These are phyloP conservation scores for Filobasidium wieringae DNA, from an alignment of 768 basidiomycete genomes.

Conservation along the genomic window DNA sequence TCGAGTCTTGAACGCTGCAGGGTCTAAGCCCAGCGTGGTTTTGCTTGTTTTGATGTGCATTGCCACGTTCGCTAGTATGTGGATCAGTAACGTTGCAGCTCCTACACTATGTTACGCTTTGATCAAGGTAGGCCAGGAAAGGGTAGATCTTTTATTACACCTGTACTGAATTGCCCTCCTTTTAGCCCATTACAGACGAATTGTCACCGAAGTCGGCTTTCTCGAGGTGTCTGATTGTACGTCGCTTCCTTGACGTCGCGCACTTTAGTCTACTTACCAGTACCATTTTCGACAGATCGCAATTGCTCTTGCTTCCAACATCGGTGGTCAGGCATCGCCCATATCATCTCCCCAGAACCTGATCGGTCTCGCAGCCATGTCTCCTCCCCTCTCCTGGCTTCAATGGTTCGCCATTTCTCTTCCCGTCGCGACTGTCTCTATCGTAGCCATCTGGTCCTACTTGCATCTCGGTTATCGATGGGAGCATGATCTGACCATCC, in stretches of 20 bases:
- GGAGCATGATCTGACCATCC: conserved; percentile 58
- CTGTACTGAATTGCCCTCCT: not conserved
- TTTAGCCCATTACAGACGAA: conserved; percentile 81
- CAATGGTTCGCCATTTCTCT: conserved; percentile 89
- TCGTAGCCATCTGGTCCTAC: conserved; percentile 82
- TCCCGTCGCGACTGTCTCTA: conserved; percentile 75
- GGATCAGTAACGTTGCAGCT: conserved; percentile 98
- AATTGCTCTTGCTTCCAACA: conserved; percentile 95
- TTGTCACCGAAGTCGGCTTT: conserved; percentile 76
- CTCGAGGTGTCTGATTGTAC: conserved; percentile 78
- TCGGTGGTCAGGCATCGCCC: conserved; percentile 92
- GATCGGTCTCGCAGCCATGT: conserved; percentile 80
- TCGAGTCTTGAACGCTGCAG: conserved; percentile 76
- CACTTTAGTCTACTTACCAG: not conserved
- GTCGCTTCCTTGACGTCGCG: conserved; percentile 30
- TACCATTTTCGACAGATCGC: conserved; percentile 52
- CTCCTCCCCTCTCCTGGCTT: conserved; percentile 71
- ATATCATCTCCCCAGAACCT: conserved; percentile 98
- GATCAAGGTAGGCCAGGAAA: conserved; percentile 55
- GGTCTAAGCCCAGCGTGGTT: conserved; percentile 71
- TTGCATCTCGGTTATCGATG: conserved; percentile 70
- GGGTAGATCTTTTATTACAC: not conserved
- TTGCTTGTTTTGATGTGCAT: conserved; percentile 90
- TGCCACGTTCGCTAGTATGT: conserved; percentile 97
- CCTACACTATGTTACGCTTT: conserved; percentile 93